Evolutionary conservation across 441 rosid genomes (phyloP).

Genomic region (Arabidopsis lyrata): DNA sequence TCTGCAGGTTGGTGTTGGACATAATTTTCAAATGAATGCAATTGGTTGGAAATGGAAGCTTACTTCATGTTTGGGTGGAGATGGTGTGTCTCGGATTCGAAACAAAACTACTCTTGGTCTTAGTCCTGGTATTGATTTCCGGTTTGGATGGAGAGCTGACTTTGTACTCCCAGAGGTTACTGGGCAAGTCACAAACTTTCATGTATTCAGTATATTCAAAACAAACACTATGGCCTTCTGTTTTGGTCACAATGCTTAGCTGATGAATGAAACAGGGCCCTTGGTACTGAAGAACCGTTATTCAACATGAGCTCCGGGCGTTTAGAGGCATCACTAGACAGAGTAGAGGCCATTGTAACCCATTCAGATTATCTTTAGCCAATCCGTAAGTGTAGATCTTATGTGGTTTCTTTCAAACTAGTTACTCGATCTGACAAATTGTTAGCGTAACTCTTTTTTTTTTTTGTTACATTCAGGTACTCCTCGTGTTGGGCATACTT

Average conservation of each 20-base stretch:
- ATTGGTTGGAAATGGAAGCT: slow-evolving; percentile 96
- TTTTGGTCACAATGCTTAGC: not conserved
- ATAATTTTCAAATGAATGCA: slow-evolving; percentile 79
- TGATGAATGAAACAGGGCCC: slow-evolving; percentile 61
- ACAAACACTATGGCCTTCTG: not conserved
- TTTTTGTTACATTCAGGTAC: slow-evolving; percentile 22
- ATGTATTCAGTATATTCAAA: not conserved
- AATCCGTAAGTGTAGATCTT: not conserved
- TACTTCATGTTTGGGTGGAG: slow-evolving; percentile 84
- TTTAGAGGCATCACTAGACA: slow-evolving; percentile 84
- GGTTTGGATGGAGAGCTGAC: slow-evolving; percentile 95
- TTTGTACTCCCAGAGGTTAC: slow-evolving; percentile 85
- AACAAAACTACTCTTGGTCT: slow-evolving; percentile 84
- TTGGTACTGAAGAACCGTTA: slow-evolving; percentile 80
- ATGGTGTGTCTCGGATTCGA: slow-evolving; percentile 76
- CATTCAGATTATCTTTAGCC: slow-evolving; percentile 47
- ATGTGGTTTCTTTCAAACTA: slow-evolving; percentile 26
- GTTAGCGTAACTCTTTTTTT: not conserved
- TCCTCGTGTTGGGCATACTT: slow-evolving; percentile 11
- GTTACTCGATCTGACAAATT: not conserved
- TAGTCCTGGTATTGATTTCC: slow-evolving; percentile 85
- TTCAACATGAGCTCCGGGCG: slow-evolving; percentile 87
- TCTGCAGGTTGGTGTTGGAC: slow-evolving; percentile 81
- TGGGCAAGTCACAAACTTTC: slow-evolving; percentile 62
- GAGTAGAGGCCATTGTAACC: slow-evolving; percentile 82